These are phyloP conservation scores for Porcisia hertigi DNA, from an alignment of 208 protist genomes.

Conservation along the genomic window DNA sequence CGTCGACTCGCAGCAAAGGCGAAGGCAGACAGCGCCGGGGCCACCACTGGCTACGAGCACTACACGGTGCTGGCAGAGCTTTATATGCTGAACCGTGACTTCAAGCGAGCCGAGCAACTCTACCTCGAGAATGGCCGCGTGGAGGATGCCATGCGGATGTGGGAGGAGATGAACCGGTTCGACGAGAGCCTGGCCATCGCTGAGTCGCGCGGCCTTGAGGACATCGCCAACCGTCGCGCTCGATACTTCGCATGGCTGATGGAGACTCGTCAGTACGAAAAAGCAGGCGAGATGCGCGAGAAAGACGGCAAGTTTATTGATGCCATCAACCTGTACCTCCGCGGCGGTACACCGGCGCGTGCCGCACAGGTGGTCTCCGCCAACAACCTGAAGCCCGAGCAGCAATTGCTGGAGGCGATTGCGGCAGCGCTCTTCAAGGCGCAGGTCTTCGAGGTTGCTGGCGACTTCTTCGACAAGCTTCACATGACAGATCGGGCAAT, in stretches of 20 bases:
- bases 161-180: conserved; percentile 94
- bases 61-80: conserved; percentile 91
- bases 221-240: conserved; percentile 82
- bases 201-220: conserved; percentile 77
- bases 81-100: conserved; percentile 90
- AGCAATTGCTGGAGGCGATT: conserved; percentile 94
- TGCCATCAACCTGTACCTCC: conserved; percentile 97
- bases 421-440: conserved; percentile 91
- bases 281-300: conserved; percentile 94
- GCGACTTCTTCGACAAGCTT: conserved; percentile 96
- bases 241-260: conserved; percentile 96
- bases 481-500: conserved; percentile 93
- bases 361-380: conserved; percentile 92
- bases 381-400: conserved; percentile 80
- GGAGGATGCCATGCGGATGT: conserved; percentile 96
- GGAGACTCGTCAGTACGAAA: conserved; percentile 95
- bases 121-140: conserved; percentile 94
- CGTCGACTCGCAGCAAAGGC: conserved; percentile 81
- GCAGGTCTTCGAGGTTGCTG: conserved; percentile 95
- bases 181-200: conserved; percentile 93
- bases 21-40: conserved; percentile 50
- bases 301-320: conserved; percentile 92
- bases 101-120: conserved; percentile 93
- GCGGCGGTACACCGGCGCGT: conserved; percentile 92
- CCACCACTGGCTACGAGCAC: conserved; percentile 87